Conservation (phyloP, 2,329 filamentous ascomycete species). For the Aspergillus udagawae region DNA sequence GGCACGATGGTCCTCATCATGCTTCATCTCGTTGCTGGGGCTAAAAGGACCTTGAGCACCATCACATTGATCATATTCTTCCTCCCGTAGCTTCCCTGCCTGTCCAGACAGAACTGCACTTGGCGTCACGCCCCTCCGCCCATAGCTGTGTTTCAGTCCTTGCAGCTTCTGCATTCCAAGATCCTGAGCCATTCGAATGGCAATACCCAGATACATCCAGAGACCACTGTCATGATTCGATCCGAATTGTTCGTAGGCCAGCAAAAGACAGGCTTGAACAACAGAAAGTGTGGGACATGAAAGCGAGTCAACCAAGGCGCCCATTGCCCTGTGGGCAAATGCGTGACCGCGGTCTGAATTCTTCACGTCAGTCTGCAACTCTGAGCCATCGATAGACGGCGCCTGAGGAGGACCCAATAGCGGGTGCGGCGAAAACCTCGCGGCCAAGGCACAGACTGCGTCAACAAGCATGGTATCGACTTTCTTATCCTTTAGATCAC, state of each 20-base stretch:
- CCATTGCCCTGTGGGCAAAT: slow-evolving; percentile 78
- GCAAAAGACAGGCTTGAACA: slow-evolving; percentile 75
- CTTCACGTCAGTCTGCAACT: slow-evolving; percentile 28
- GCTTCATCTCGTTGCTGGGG: slow-evolving; percentile 32
- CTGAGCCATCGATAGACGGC: slow-evolving; percentile 44
- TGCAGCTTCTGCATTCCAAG: slow-evolving; percentile 78
- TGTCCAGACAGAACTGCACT: slow-evolving; percentile 49
- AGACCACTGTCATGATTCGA: slow-evolving; percentile 82
- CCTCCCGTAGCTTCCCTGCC: slow-evolving; percentile 41
- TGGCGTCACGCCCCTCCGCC: slow-evolving; percentile 53
- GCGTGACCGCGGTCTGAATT: slow-evolving; percentile 68
- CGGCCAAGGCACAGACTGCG: slow-evolving; percentile 76
- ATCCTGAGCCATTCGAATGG: slow-evolving; percentile 78
- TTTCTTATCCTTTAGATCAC: slow-evolving; percentile 73
- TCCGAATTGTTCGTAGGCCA: slow-evolving; percentile 87
- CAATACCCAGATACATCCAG: slow-evolving; percentile 90
- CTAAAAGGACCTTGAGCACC: slow-evolving; percentile 35
- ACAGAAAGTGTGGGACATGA: slow-evolving; percentile 77
- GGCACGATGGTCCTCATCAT: slow-evolving; percentile 55
- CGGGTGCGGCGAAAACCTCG: slow-evolving; percentile 67
- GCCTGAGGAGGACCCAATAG: slow-evolving; percentile 50
- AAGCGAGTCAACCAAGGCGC: slow-evolving; percentile 77
- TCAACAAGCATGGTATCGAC: slow-evolving; percentile 83
- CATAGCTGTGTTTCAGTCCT: slow-evolving; percentile 59
- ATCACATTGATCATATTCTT: slow-evolving; percentile 31